Evolutionary conservation across 2,329 filamentous ascomycete genomes (phyloP).

Genomic region (Thielaviopsis ethacetica): DNA sequence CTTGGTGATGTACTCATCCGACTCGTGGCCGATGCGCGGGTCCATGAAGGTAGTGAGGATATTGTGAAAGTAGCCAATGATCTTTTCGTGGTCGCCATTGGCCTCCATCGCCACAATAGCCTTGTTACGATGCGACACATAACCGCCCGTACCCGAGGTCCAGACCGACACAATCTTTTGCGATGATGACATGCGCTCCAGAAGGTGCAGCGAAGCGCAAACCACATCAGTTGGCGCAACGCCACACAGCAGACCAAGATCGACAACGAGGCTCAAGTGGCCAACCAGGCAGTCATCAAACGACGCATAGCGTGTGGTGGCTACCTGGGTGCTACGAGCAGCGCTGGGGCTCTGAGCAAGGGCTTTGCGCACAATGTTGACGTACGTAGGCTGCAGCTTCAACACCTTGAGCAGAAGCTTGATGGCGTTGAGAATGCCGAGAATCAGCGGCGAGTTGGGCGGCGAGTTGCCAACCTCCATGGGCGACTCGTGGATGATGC

Average conservation of each 20-base stretch:
- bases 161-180: slow-evolving; percentile 61
- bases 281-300: slow-evolving; percentile 85
- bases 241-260: slow-evolving; percentile 74
- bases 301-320: slow-evolving; percentile 56
- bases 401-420: slow-evolving; percentile 71
- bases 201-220: slow-evolving; percentile 60
- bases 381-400: slow-evolving; percentile 78
- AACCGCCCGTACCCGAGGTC: slow-evolving; percentile 19
- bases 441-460: slow-evolving; percentile 64
- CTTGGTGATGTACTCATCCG: slow-evolving; percentile 66
- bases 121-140: slow-evolving; percentile 50
- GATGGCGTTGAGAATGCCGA: slow-evolving; percentile 63
- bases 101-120: slow-evolving; percentile 78
- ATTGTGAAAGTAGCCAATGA: slow-evolving; percentile 22
- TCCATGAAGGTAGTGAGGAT: slow-evolving; percentile 46
- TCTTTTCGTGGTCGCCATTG: slow-evolving; percentile 63
- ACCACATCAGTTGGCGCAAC: slow-evolving; percentile 69
- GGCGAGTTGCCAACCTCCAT: slow-evolving; percentile 54
- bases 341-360: slow-evolving; percentile 31
- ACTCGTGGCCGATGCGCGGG: slow-evolving; percentile 49
- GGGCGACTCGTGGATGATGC: slow-evolving; percentile 60
- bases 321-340: slow-evolving; percentile 42
- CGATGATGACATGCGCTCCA: slow-evolving; percentile 77
- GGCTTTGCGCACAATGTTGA: slow-evolving; percentile 56
- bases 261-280: slow-evolving; percentile 61